phyloP scores from a whole-genome alignment of 495 filamentous ascomycete species.

The Clohesyomyces aquaticus region DNA sequence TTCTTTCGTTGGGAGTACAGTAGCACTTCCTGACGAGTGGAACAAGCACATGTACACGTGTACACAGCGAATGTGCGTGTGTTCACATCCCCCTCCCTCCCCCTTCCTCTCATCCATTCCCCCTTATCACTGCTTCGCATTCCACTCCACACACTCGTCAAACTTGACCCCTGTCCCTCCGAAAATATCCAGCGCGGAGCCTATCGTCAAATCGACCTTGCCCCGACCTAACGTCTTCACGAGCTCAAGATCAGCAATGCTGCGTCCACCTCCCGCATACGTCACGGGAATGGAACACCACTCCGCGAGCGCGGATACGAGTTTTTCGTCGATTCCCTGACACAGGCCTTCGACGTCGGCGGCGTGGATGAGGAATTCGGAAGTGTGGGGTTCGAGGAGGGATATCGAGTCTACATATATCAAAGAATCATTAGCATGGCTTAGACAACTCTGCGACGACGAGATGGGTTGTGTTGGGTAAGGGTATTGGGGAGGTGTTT shows the following conservation, averaged over 20 bases:
- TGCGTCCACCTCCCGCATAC: constrained; percentile 91
- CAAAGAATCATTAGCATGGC: too few relatives aligned
- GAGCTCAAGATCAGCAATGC: constrained; percentile 73
- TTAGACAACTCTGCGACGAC: too few relatives aligned
- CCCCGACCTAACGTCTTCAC: constrained; percentile 78
- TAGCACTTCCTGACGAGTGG: too few relatives aligned
- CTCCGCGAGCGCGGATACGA: constrained; percentile 73
- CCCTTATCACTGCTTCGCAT: constrained; percentile 47
- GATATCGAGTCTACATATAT: constrained; percentile 83
- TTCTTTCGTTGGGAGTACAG: too few relatives aligned
- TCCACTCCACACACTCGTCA: constrained; percentile 88
- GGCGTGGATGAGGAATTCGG: constrained; percentile 96
- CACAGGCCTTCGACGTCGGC: constrained; percentile 97
- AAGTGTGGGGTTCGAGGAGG: constrained; percentile 82
- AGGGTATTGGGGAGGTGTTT: background rate
- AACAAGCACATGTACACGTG: too few relatives aligned
- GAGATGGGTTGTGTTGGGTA: background rate
- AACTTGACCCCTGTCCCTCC: constrained; percentile 84
- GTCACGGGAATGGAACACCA: constrained; percentile 93
- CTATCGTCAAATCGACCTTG: constrained; percentile 91
- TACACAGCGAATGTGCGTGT: too few relatives aligned
- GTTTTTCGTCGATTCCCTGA: constrained; percentile 80
- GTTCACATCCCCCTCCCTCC: background rate
- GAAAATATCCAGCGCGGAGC: constrained; percentile 94
- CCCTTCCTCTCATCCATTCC: background rate